Conservation (phyloP, 768 basidiomycete genomes). For the Auriscalpium orientale region DNA sequence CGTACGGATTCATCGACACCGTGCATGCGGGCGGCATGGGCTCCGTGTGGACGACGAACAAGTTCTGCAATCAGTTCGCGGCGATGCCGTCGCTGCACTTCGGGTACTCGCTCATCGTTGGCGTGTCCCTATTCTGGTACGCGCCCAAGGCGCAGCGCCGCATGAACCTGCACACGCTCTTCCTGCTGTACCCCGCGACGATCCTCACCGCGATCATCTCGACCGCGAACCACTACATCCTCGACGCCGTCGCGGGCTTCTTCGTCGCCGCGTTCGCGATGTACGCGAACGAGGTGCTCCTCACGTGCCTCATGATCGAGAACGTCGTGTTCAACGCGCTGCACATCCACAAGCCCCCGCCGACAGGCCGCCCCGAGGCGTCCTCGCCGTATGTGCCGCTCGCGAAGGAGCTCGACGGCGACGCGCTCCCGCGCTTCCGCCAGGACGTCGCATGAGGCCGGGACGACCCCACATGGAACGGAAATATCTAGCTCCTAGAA, state of each 20-base stretch:
- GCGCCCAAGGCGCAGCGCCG: background rate
- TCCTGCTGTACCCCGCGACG: conserved; percentile 3
- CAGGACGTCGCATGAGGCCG: background rate
- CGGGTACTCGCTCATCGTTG: conserved; percentile 9
- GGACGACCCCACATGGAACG: too few relatives aligned
- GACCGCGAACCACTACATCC: conserved; percentile 10
- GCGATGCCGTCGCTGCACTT: conserved; percentile 10
- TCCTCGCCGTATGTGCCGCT: background rate
- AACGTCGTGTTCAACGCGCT: background rate
- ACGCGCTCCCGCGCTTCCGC: conserved; percentile 1
- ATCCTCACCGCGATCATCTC: conserved; percentile 9
- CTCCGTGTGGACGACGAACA: conserved; percentile 11
- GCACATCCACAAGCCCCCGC: conserved; percentile 5
- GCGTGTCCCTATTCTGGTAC: conserved; percentile 1
- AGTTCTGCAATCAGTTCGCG: conserved; percentile 8
- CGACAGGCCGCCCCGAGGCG: background rate
- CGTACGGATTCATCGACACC: conserved; percentile 9
- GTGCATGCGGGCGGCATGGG: conserved; percentile 3
- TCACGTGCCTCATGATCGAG: conserved; percentile 5
- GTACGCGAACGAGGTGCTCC: conserved; percentile 1
- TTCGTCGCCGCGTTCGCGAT: conserved; percentile 2
- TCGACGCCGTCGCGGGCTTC: conserved; percentile 5
- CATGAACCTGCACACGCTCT: background rate
- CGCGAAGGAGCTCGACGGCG: background rate
- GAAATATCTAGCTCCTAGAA: too few relatives aligned